Percentiles rank a stretch among this genome's conserved stretches.
Evolutionary conservation across 208 protist species (phyloP).

Genomic region (Acanthamoeba polyphaga): DNA sequence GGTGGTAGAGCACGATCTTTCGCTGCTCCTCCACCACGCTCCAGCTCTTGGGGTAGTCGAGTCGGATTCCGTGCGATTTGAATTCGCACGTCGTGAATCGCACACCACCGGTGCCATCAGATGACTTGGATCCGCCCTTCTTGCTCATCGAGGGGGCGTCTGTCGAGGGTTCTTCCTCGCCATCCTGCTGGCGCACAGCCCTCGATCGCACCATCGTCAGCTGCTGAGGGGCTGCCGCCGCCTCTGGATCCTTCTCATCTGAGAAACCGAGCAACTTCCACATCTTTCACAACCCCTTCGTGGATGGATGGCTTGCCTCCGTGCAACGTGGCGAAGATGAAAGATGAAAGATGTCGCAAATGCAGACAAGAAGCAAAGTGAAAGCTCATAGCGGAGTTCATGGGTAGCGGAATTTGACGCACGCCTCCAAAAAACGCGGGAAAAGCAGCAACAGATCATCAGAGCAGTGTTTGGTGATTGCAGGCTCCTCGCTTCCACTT

Average conservation of each 20-base stretch:
- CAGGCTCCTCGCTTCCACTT: not conserved
- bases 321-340: too few species aligned
- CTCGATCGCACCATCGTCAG: constrained; percentile 41
- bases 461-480: not conserved
- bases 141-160: not conserved
- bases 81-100: constrained; percentile 4
- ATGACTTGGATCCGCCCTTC: not conserved
- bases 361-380: not conserved
- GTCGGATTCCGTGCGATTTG: not conserved
- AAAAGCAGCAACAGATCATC: not conserved
- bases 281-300: not conserved
- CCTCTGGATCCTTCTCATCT: constrained; percentile 18
- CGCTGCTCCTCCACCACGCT: constrained; percentile 36
- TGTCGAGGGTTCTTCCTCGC: not conserved
- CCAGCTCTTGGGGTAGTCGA: constrained; percentile 35
- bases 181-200: not conserved
- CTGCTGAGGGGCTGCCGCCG: not conserved
- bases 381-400: not conserved
- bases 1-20: constrained; percentile 20
- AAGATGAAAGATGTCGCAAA: not conserved
- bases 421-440: not conserved
- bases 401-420: not conserved
- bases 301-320: not conserved
- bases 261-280: constrained; percentile 16
- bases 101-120: not conserved